Evolutionary conservation across 2,329 filamentous ascomycete species (phyloP), one percentile per base, ranked within the genome.

Genomic region (Pseudocercospora pini-densiflorae): DNA sequence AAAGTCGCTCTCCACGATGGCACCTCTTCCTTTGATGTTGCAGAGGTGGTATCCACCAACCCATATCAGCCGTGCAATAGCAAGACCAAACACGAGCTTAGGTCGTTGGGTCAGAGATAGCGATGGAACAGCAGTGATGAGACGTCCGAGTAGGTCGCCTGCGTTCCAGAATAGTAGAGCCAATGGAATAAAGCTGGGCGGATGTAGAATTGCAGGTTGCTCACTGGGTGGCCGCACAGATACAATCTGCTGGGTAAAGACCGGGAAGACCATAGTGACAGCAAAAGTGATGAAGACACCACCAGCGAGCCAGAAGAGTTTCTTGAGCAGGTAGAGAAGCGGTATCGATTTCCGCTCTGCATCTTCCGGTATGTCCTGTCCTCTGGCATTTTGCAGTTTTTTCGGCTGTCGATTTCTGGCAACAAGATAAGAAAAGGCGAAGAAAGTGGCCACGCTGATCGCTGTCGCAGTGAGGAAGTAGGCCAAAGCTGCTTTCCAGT

Each of bases 91-190:
- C 8, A 97, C 82, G 0, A 88, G 72, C 3, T 83, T 81, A 0
- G 94, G 93, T 16, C 86, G 85, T 59, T 87, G 84, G 0, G 86
- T 86, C 8, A 93, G 80, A 2, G 77, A 77, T 70, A 90, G 73
- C 76, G 82, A 62, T 76, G 90, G 78, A 79, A 86, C 70, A 77
- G 86, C 82, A 1, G 93, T 90, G 1, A 87, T 77, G 21, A 97
- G 80, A 8, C 95, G 88, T 5, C 95, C 95, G 14, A 87, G 68
- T 7, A 98, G 82, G 77, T 98, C 95, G 51, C 95, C 95, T 1
- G 90, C 77, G 76, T 98, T 99, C 95, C 95, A 99, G 76, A 95
- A 88, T 66, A 98, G 87, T 79, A 98, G 97, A 3, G 87, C 93
- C 0, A 97, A 84, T 0, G 95, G 94, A 65, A 98, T 94, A 78